Evolutionary conservation across 768 basidiomycete species (phyloP), one percentile per base, ranked within the genome.

Genomic region (Amanita jacksonii): DNA sequence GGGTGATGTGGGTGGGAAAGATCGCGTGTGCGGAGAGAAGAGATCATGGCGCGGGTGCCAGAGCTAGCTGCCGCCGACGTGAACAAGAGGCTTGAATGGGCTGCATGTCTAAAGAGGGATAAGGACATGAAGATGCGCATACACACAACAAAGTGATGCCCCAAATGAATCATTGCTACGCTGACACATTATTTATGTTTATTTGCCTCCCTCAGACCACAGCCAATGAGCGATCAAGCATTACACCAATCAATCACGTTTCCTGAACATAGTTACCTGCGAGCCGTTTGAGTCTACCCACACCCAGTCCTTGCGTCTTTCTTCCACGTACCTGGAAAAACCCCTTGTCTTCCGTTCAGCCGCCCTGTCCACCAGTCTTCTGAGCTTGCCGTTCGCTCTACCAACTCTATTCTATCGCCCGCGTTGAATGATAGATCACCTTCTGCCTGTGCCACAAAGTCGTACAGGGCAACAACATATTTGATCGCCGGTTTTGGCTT

Each of bases 321-420:
- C 4, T 10, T 16, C 18, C 19, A 31, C 59, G 58, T 65, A 76
- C 86, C 88, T 44, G 93, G 94, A 65, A 97, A 97, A 12, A 92
- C 85, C 6, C 93, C 93, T 58, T 88, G 77, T 49, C 61, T 59
- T 5, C 91, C 91, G 51, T 88, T 79, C 52, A 94, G 42, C 54
- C 76, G 73, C 5, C 94, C 93, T 20, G 92, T 96, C 94, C 94
- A 98, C 93, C 93, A 97, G 57, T 98, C 93, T 58, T 98, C 89
- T 20, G 81, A 58, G 54, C 79, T 92, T 5, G 74, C 76, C 13
- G 83, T 81, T 62, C 76, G 77, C 62, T 92, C 82, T 27, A 96
- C 73, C 43, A 98, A 68, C 64, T 94, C 90, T 60, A 98, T 97
- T 51, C 74, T 70, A 62, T 97, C 93, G 12, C 94, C 94, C 12